Evolutionary conservation across 2,329 filamentous ascomycete species (phyloP), one percentile per base, ranked within the genome.

Genomic region (Pseudocercospora cruenta): DNA sequence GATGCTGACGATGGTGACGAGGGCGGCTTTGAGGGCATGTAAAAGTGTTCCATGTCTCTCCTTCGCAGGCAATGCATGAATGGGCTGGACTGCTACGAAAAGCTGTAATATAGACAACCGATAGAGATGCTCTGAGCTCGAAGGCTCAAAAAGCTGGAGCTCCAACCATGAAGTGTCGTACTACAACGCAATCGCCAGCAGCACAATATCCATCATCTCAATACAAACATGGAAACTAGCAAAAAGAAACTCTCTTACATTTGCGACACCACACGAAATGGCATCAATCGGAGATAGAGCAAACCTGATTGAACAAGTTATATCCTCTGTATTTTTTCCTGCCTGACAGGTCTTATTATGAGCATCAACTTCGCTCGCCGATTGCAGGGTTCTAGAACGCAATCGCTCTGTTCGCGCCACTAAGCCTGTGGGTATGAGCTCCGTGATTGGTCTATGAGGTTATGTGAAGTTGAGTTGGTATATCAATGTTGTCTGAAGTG

Each of bases 21-120:
- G 62, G 94, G 93, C 65, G 94, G 97, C 76, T 98, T 97, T 80
- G 95, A 98, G 75, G 94, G 93, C 74, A 93, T 98, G 85, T 98
- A 91, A 55, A 14, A 4, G 10, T 36, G 22, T 43, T 9, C 14
- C 39, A 39, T 1, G 14, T 6, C 6, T 5, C 36, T n/a, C 2
- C 2, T 39, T 4, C 4, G 16, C 16, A 16, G 14, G 2, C 36
- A 5, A 33, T 1, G 4, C 16, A 43, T 14, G 3, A 19, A 19
- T 19, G 39, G 10, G 36, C 39, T 43, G 39, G 5, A n/a, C 5
- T 43, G 39, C 39, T 19, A 43, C 6, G 7, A n/a, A 19, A 43
- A 43, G 39, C 39, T 43, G 39, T 43, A 43, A n/a, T 43, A 43
- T 43, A 43, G 39, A 43, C 3, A n/a, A 43, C 19, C 39, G 39